Conservation (phyloP, 2,329 filamentous ascomycete species). For the Aspergillus candidus region DNA sequence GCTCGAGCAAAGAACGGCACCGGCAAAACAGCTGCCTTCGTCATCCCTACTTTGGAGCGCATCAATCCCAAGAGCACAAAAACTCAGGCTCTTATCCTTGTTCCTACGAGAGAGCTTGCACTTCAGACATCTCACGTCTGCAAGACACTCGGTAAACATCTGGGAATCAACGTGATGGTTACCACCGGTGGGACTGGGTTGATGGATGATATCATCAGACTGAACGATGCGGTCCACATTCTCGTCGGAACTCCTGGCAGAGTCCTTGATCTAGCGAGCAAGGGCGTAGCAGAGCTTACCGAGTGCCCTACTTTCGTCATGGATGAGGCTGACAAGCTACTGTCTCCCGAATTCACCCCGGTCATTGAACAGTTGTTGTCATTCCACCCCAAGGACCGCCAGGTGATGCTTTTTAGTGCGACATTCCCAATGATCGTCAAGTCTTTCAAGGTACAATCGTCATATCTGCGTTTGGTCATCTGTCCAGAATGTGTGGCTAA, state of each 20-base stretch:
- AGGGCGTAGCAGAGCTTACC: constrained; percentile 91
- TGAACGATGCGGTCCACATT: constrained; percentile 92
- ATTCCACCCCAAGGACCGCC: constrained; percentile 93
- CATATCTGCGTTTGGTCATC: not conserved
- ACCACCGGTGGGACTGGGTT: constrained; percentile 93
- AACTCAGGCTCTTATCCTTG: constrained; percentile 92
- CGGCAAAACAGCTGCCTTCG: constrained; percentile 95
- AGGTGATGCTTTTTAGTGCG: constrained; percentile 98
- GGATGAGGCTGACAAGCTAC: constrained; percentile 97
- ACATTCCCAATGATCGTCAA: constrained; percentile 97
- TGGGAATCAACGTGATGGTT: constrained; percentile 98
- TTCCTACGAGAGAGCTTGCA: constrained; percentile 92
- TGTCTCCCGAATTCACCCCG: constrained; percentile 93
- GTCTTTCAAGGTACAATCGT: constrained; percentile 62
- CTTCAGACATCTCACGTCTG: constrained; percentile 98
- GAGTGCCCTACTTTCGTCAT: constrained; percentile 98
- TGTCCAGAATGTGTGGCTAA: constrained; percentile 24
- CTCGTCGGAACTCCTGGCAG: constrained; percentile 94
- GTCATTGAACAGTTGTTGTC: constrained; percentile 93
- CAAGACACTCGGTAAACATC: constrained; percentile 95
- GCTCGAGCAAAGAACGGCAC: constrained; percentile 98
- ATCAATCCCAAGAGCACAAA: constrained; percentile 96
- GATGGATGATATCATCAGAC: constrained; percentile 91
- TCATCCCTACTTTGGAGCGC: constrained; percentile 89
- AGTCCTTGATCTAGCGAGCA: constrained; percentile 92